A percentile compares a stretch with the other conserved stretches of the same genome.
Evolutionary conservation across 2,329 filamentous ascomycete species (phyloP).

Genomic region (Leptographium lundbergii): DNA sequence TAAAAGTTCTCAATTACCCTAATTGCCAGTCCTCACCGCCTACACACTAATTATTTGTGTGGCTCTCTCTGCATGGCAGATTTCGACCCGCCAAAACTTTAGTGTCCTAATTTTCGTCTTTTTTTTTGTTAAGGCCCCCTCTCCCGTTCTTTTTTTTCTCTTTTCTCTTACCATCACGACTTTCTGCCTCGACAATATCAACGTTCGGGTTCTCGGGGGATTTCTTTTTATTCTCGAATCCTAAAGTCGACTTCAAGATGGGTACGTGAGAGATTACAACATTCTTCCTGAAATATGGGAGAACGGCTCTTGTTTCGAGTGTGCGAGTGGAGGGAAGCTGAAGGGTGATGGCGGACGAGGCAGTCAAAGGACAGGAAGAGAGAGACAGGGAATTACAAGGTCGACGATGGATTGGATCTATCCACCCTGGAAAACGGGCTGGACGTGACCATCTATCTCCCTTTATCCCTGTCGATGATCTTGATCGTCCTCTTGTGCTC

Average conservation of each 20-base stretch:
- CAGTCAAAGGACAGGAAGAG: not conserved
- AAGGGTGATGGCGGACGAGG: not conserved
- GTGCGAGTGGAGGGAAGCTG: conserved; percentile 12
- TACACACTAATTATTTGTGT: conserved; percentile 14
- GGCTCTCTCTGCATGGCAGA: not conserved
- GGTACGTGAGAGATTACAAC: conserved; percentile 36
- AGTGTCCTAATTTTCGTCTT: not conserved
- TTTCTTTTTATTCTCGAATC: not conserved
- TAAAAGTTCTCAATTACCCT: conserved; percentile 19
- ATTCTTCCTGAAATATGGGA: not conserved
- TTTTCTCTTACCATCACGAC: conserved; percentile 22
- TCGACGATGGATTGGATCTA: too few relatives aligned
- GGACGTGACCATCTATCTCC: too few relatives aligned
- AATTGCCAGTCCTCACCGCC: conserved; percentile 34
- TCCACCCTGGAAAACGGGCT: not conserved
- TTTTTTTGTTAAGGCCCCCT: not conserved
- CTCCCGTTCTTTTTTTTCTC: conserved; percentile 9
- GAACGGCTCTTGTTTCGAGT: conserved; percentile 8
- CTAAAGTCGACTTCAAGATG: conserved; percentile 40
- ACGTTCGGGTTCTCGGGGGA: conserved; percentile 7
- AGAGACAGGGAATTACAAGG: not conserved
- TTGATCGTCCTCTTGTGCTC: not conserved
- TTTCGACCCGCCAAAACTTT: conserved; percentile 2
- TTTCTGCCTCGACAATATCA: conserved; percentile 13
- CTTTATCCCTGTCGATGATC: not conserved